Percentiles rank a stretch among this genome's conserved stretches.
Evolutionary conservation across 2,329 filamentous ascomycete species (phyloP).

Genomic region (Neurospora sp.): DNA sequence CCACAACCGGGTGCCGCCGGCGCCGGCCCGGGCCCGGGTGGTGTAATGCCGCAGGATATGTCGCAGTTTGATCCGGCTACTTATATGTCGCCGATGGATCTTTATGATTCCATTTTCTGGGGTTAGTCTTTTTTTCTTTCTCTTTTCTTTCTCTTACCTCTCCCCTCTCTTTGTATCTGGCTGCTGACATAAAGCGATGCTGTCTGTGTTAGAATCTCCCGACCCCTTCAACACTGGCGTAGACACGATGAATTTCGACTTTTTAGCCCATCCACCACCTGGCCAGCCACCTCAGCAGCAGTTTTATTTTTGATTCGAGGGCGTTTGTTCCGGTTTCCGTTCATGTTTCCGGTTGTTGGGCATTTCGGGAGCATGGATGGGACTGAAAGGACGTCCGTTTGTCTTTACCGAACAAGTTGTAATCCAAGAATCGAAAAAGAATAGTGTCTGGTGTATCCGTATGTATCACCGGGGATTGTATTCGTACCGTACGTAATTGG

Average conservation of each 20-base stretch:
- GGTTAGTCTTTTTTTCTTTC: conserved; percentile 31
- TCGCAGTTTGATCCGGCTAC: conserved; percentile 42
- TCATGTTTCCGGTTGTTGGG: too few relatives aligned
- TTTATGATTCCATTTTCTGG: conserved; percentile 60
- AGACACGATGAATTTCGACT: conserved; percentile 51
- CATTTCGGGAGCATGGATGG: too few relatives aligned
- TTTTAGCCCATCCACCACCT: conserved; percentile 47
- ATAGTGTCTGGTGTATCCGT: too few relatives aligned
- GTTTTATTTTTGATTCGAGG: conserved; percentile 40
- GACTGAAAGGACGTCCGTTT: too few relatives aligned
- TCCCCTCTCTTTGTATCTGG: neutral
- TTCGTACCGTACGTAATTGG: too few relatives aligned
- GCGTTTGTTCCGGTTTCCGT: neutral
- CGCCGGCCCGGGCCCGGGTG: conserved; percentile 23
- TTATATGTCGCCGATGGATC: conserved; percentile 56
- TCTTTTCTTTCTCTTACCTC: conserved; percentile 4
- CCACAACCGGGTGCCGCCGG: conserved; percentile 11
- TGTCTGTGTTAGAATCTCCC: conserved; percentile 37
- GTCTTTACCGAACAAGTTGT: too few relatives aligned
- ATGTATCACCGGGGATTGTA: too few relatives aligned
- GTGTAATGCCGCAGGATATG: conserved; percentile 32
- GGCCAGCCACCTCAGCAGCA: conserved; percentile 45
- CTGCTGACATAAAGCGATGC: too few relatives aligned
- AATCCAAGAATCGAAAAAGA: too few relatives aligned
- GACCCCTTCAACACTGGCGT: conserved; percentile 48